Conservation (phyloP, 352 stramenopile species). For the Peronospora destructor region DNA sequence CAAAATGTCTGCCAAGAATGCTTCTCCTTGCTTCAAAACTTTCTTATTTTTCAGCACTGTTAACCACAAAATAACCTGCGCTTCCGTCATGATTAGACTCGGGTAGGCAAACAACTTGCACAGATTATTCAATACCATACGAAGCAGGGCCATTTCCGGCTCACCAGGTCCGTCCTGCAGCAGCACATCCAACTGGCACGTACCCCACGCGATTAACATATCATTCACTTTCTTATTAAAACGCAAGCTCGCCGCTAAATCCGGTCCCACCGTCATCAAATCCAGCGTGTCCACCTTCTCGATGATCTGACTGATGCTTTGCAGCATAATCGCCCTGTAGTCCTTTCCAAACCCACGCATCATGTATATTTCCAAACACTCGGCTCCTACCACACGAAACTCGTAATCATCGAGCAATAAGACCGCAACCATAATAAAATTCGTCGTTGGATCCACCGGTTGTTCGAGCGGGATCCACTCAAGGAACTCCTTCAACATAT, state of each 20-base stretch:
- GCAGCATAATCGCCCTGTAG: slow-evolving; percentile 50
- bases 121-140: slow-evolving; percentile 40
- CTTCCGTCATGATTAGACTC: slow-evolving; percentile 59
- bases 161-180: slow-evolving; percentile 32
- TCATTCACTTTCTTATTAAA: slow-evolving; percentile 79
- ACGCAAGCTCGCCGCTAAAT: slow-evolving; percentile 44
- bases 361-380: slow-evolving; percentile 71
- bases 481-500: slow-evolving; percentile 78
- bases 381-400: slow-evolving; percentile 48
- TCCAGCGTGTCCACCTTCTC: slow-evolving; percentile 48
- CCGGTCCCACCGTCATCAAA: slow-evolving; percentile 33
- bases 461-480: slow-evolving; percentile 75
- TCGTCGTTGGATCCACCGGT: slow-evolving; percentile 43
- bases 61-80: slow-evolving; percentile 71
- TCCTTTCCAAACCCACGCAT: slow-evolving; percentile 67
- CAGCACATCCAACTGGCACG: slow-evolving; percentile 55
- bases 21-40: slow-evolving; percentile 42
- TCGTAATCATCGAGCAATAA: slow-evolving; percentile 46
- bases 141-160: slow-evolving; percentile 45
- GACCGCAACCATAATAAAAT: slow-evolving; percentile 59
- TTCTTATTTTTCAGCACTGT: slow-evolving; percentile 63
- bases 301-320: slow-evolving; percentile 48
- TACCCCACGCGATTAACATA: slow-evolving; percentile 62
- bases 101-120: slow-evolving; percentile 56
- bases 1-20: slow-evolving; percentile 34